Percentiles rank a stretch among this genome's conserved stretches.
Evolutionary conservation across 2,329 filamentous ascomycete genomes (phyloP).

Genomic region (Claviceps digitariae): DNA sequence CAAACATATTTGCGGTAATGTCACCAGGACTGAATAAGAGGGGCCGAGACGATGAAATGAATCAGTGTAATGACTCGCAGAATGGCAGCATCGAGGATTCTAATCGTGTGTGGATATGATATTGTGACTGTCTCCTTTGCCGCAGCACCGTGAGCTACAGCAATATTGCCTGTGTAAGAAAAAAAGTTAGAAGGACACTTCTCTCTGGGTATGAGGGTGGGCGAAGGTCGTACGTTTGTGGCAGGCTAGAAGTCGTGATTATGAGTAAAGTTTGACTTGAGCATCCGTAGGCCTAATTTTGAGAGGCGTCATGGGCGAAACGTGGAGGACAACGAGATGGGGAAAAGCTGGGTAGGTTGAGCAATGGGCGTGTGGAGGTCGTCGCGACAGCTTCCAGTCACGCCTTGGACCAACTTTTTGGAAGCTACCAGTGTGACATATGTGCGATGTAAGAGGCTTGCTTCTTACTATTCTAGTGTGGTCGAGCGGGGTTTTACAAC

Average conservation of each 20-base stretch:
- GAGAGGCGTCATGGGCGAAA: background rate
- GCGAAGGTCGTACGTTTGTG: background rate
- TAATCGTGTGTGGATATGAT: background rate
- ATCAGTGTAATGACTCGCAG: background rate
- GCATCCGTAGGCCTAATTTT: background rate
- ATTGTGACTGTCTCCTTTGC: background rate
- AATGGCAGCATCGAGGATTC: background rate
- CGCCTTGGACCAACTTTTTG: no score
- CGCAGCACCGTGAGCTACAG: background rate
- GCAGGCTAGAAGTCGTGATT: no score
- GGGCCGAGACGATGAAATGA: conserved; percentile 14
- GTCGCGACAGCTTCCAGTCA: no score
- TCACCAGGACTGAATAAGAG: conserved; percentile 18
- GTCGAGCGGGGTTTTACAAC: no score
- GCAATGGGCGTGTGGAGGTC: background rate
- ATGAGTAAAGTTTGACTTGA: background rate
- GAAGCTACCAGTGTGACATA: no score
- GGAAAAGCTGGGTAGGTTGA: background rate
- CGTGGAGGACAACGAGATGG: background rate
- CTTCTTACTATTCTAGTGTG: no score
- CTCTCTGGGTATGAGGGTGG: no score
- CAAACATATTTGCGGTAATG: conserved; percentile 42
- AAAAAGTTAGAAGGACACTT: background rate
- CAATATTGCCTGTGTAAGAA: no score
- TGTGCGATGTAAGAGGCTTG: no score